phyloP scores from a whole-genome alignment of 352 stramenopile species.

The Blastocystis sp. region DNA sequence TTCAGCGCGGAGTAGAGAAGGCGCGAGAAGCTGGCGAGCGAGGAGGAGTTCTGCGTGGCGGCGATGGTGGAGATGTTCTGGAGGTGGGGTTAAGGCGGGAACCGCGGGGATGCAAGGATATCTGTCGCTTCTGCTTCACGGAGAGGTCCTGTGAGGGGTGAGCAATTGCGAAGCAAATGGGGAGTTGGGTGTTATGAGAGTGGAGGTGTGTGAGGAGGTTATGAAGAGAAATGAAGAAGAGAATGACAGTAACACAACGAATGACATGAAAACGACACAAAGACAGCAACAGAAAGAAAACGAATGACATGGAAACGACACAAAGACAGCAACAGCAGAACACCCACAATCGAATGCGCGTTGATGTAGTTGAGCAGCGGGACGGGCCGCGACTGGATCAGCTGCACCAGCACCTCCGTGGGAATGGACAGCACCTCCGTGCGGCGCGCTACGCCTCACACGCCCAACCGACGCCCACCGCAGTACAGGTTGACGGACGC shows the following conservation, averaged over 20 bases:
- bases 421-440: conserved; percentile 35
- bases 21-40: conserved; percentile 5
- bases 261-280: too few relatives aligned
- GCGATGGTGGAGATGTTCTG: conserved; percentile 49
- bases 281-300: too few relatives aligned
- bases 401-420: neutral
- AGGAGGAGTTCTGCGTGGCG: conserved; percentile 48
- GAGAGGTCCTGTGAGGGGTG: conserved; percentile 13
- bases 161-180: too few relatives aligned
- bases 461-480: neutral
- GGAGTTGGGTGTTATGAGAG: too few relatives aligned
- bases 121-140: conserved; percentile 42
- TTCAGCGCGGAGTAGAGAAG: conserved; percentile 53
- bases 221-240: too few relatives aligned
- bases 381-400: conserved; percentile 31
- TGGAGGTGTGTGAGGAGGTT: too few relatives aligned
- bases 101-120: neutral
- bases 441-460: conserved; percentile 2
- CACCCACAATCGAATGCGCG: neutral
- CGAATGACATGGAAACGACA: too few relatives aligned
- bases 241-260: too few relatives aligned
- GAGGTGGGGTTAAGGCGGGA: conserved; percentile 18
- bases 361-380: conserved; percentile 58
- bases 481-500: conserved; percentile 52
- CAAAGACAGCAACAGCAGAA: too few relatives aligned